phyloP scores from a whole-genome alignment of 345 rosid species.

The Stellera chamaejasme region DNA sequence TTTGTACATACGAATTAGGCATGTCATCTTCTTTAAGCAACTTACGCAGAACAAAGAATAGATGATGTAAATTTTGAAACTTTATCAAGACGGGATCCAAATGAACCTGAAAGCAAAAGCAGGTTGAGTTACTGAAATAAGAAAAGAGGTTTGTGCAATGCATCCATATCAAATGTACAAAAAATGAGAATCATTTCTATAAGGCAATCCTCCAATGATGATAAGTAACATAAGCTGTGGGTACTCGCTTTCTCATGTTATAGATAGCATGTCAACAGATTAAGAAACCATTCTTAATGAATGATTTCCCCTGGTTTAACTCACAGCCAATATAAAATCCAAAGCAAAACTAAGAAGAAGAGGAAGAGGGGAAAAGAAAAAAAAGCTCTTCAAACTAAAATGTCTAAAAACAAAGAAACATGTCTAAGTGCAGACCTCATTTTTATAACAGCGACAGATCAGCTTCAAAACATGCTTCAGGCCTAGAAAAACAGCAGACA shows the following conservation, averaged over 20 bases:
- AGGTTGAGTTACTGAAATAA: neutral
- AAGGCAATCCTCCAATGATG: neutral
- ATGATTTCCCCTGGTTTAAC: too few relatives aligned
- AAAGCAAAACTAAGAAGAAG: too few relatives aligned
- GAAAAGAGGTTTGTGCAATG: too few relatives aligned
- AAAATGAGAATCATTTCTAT: too few relatives aligned
- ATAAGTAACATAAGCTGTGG: neutral
- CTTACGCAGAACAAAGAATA: constrained; percentile 70
- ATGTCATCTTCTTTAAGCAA: constrained; percentile 54
- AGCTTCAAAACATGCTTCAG: constrained; percentile 71
- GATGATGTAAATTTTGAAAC: constrained; percentile 75
- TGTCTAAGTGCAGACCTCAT: constrained; percentile 4
- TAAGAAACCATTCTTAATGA: too few relatives aligned
- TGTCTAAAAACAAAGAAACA: neutral
- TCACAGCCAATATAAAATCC: too few relatives aligned
- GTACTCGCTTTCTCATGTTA: too few relatives aligned
- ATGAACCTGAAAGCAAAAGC: constrained; percentile 46
- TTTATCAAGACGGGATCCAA: constrained; percentile 50
- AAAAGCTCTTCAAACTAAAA: neutral
- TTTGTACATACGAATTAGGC: constrained; percentile 28
- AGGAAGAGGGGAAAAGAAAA: too few relatives aligned
- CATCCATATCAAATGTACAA: too few relatives aligned
- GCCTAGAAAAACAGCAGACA: constrained; percentile 55
- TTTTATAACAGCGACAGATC: constrained; percentile 28
- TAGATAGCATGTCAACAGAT: too few relatives aligned